phyloP scores from a whole-genome alignment of 2,329 filamentous ascomycete species.

The Pezicula radicicola region DNA sequence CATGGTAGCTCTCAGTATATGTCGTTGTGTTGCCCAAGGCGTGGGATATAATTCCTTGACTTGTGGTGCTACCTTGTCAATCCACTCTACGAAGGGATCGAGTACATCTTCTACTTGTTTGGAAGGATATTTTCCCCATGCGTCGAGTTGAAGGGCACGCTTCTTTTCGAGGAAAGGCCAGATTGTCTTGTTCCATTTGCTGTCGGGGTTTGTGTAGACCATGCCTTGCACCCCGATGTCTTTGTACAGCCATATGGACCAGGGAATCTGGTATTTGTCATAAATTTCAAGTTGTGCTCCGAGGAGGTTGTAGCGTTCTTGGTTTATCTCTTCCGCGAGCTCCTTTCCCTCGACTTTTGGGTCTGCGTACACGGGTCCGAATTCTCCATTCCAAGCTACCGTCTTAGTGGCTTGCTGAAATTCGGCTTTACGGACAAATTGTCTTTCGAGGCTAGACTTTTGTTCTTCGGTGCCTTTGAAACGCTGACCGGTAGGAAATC shows the following conservation, averaged over 20 bases:
- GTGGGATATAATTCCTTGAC: slow-evolving; percentile 23
- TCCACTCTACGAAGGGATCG: slow-evolving; percentile 24
- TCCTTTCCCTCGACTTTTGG: slow-evolving; percentile 23
- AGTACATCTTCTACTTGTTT: slow-evolving; percentile 31
- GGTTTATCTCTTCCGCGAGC: slow-evolving; percentile 32
- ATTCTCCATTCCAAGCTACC: slow-evolving; percentile 52
- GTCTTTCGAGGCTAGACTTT: slow-evolving; percentile 34
- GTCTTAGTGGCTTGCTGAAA: slow-evolving; percentile 40
- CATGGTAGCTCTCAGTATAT: slow-evolving; percentile 13
- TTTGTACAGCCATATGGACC: slow-evolving; percentile 58
- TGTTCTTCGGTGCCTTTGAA: slow-evolving; percentile 40
- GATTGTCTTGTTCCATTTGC: slow-evolving; percentile 46
- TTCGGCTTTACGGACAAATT: slow-evolving; percentile 44
- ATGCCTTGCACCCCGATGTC: slow-evolving; percentile 53
- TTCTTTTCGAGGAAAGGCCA: slow-evolving; percentile 52
- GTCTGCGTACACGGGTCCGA: slow-evolving; percentile 36
- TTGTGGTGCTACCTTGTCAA: slow-evolving; percentile 19
- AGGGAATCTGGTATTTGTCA: slow-evolving; percentile 44
- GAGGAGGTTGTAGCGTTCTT: slow-evolving; percentile 39
- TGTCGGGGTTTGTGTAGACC: slow-evolving; percentile 43
- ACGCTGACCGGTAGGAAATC: slow-evolving; percentile 36
- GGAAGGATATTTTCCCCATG: slow-evolving; percentile 43
- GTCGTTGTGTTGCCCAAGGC: slow-evolving; percentile 21
- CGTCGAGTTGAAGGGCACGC: slow-evolving; percentile 46
- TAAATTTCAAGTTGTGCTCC: slow-evolving; percentile 46